Percentiles rank a stretch among this genome's conserved stretches.
phyloP scores from a whole-genome alignment of 2,329 filamentous ascomycete species.

The Talaromyces sp. region DNA sequence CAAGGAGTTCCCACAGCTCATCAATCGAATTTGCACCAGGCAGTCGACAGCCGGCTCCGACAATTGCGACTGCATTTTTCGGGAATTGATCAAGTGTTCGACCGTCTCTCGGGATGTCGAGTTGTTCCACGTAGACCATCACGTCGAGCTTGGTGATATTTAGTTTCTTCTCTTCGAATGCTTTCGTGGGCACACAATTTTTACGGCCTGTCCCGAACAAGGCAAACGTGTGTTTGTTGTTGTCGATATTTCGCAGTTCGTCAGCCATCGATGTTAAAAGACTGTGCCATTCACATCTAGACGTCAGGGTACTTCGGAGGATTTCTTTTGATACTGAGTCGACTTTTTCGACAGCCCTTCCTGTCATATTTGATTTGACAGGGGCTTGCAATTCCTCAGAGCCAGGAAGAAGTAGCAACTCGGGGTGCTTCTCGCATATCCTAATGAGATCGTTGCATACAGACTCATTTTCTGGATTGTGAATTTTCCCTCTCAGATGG shows the following conservation, averaged over 20 bases:
- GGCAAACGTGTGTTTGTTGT: slow-evolving; percentile 1
- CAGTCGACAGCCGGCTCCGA: slow-evolving; percentile 43
- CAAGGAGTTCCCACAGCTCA: slow-evolving; percentile 37
- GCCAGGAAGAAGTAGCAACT: background rate
- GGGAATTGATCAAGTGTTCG: slow-evolving; percentile 5
- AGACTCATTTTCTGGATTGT: slow-evolving; percentile 7
- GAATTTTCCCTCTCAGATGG: slow-evolving; percentile 8
- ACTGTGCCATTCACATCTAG: slow-evolving; percentile 6
- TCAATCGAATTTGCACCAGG: slow-evolving; percentile 37
- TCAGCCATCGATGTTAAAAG: slow-evolving; percentile 1
- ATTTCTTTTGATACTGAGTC: slow-evolving; percentile 4
- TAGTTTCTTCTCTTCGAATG: slow-evolving; percentile 3
- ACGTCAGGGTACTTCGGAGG: slow-evolving; percentile 3
- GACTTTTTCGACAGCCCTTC: background rate
- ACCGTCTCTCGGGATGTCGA: slow-evolving; percentile 3
- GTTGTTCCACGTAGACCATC: background rate
- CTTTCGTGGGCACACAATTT: slow-evolving; percentile 1
- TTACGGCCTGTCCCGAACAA: slow-evolving; percentile 7
- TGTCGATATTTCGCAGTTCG: background rate
- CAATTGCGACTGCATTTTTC: slow-evolving; percentile 35
- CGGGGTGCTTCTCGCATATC: background rate
- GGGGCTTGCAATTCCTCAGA: background rate
- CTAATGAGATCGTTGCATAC: slow-evolving; percentile 3
- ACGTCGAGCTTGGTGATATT: slow-evolving; percentile 4
- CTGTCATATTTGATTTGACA: slow-evolving; percentile 6